phyloP scores from a whole-genome alignment of 495 filamentous ascomycete genomes.

The Podospora fimiseda region DNA sequence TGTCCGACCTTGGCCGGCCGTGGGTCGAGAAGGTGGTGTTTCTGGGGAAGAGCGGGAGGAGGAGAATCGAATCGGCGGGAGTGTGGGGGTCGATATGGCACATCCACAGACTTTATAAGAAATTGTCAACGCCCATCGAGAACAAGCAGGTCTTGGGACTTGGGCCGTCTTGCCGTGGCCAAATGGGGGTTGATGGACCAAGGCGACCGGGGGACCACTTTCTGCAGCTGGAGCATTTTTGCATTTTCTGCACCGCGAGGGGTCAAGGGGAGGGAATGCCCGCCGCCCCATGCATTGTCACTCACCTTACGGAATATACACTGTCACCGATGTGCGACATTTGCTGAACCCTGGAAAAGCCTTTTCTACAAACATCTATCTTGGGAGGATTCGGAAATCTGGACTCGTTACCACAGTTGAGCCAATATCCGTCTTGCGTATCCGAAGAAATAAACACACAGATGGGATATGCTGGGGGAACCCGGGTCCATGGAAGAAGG shows the following conservation, averaged over 20 bases:
- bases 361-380: too few relatives aligned
- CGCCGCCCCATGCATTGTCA: slow-evolving; percentile 2
- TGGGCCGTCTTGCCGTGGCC: slow-evolving; percentile 14
- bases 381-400: not conserved
- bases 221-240: too few relatives aligned
- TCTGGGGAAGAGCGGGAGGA: slow-evolving; percentile 26
- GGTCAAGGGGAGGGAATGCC: not conserved
- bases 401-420: not conserved
- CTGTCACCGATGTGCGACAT: not conserved
- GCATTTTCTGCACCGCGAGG: too few relatives aligned
- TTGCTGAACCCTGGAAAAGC: too few relatives aligned
- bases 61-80: slow-evolving; percentile 18
- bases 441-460: not conserved
- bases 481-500: slow-evolving; percentile 7
- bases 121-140: not conserved
- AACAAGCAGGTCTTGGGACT: too few relatives aligned
- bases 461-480: not conserved
- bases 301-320: not conserved
- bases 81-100: slow-evolving; percentile 28
- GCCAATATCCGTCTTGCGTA: not conserved
- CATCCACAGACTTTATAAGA: slow-evolving; percentile 14
- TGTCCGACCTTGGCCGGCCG: slow-evolving; percentile 25
- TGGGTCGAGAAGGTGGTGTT: slow-evolving; percentile 15
- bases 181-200: slow-evolving; percentile 2
- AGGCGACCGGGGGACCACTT: not conserved